Conservation (phyloP, 495 filamentous ascomycete species). For the Achaetomiella virescens region DNA sequence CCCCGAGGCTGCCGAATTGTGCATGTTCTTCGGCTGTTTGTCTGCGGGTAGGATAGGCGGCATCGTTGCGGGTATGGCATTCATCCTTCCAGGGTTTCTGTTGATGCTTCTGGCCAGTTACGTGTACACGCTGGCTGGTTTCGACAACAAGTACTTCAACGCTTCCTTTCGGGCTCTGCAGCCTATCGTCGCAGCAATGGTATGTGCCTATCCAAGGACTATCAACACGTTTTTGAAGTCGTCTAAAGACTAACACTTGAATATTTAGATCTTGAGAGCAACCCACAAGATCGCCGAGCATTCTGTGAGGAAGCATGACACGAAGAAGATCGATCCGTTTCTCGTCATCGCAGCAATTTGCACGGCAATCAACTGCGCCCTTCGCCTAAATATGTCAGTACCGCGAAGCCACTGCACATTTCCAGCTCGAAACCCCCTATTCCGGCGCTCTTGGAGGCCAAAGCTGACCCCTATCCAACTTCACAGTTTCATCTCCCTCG, state of each 20-base stretch:
- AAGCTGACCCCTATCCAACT: background rate
- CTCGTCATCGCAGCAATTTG: slow-evolving; percentile 11
- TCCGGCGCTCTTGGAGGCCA: background rate
- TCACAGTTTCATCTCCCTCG: slow-evolving; percentile 13
- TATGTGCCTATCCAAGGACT: background rate
- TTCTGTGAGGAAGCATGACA: slow-evolving; percentile 10
- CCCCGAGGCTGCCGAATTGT: slow-evolving; percentile 11
- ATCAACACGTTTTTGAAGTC: too few species aligned
- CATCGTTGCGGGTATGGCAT: slow-evolving; percentile 8
- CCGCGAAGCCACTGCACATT: background rate
- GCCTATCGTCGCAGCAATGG: slow-evolving; percentile 14
- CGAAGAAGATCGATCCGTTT: slow-evolving; percentile 11
- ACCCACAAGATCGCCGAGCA: slow-evolving; percentile 14
- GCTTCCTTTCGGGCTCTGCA: slow-evolving; percentile 14
- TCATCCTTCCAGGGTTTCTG: slow-evolving; percentile 10
- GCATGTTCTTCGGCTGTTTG: slow-evolving; percentile 16
- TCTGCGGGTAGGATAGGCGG: slow-evolving; percentile 7
- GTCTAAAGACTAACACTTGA: background rate
- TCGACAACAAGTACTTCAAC: slow-evolving; percentile 14
- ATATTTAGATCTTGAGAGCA: slow-evolving; percentile 5
- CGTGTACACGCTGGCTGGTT: slow-evolving; percentile 13
- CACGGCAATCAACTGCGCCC: slow-evolving; percentile 11
- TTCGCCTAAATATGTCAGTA: slow-evolving; percentile 12
- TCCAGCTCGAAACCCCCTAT: background rate
- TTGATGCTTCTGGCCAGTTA: slow-evolving; percentile 13